Base-by-base conservation (phyloP, 192 early-diverging fungal species). In the Backusella australiensis region DNA sequence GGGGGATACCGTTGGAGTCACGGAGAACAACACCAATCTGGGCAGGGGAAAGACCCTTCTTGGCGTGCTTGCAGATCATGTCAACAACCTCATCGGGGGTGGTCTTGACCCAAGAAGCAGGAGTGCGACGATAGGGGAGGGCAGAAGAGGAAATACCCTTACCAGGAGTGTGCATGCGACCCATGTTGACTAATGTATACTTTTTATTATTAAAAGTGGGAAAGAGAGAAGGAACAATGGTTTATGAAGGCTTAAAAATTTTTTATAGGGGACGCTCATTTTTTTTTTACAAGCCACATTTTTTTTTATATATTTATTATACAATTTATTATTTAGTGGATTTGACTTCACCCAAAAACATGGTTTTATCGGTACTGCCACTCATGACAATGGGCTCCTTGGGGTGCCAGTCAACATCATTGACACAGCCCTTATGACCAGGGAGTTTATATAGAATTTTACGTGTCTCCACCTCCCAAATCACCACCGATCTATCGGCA, bases 11-110 rank as follows among this genome's bases (percentile, higher is more conserved):
- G 85, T 98, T 95, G 77, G 94, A 93, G 88, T 99, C 98, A 89
- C 98, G 91, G 78, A 99, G 94, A 70, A 93, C 85, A 67, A 95
- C 95, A 93, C 98, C 98, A 85, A 99, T 99, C 89, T 98, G 96
- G 76, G 98, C 98, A 76, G 98, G 98, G 78, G 93, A 91, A 83
- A 95, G 85, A 90, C 98, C 98, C 95, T 99, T 99, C 93, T 97
- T 98, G 84, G 98, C 96, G 77, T 96, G 90, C 93, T 99, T 99
- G 93, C 92, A 95, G 87, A 99, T 98, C 86, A 94, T 93, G 79
- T 98, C 97, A 88, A 95, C 90, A 81, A 99, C 97, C 85, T 98
- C 96, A 83, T 97, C 95, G 74, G 96, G 90, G 70, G 95, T 92
- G 86, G 96, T 94, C 94, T 99, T 99, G 85, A 96, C 89, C 98